Evolutionary conservation across 768 basidiomycete species (phyloP), one percentile per base, ranked within the genome.

Genomic region (Boletus sp.): DNA sequence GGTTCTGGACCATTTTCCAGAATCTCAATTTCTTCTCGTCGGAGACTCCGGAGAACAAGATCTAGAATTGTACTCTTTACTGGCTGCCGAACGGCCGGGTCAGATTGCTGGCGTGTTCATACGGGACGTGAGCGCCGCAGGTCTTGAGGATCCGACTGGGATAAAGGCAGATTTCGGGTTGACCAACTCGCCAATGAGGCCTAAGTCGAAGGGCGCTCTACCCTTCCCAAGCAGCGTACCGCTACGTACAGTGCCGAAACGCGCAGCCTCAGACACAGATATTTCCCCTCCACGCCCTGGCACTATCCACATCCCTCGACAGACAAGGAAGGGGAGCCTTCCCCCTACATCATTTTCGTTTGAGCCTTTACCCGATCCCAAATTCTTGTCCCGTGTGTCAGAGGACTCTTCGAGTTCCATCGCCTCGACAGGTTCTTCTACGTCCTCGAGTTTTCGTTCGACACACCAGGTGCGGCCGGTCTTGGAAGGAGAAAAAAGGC

Each of bases 31-130:
- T 72, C 70, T 98, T 64, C 81, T 95, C 46, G 77, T 98, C 38
- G 96, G 96, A 7, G 96, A 98, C 68, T 84, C 87, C 0, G 96
- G 95, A 33, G 96, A 98, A 66, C 95, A 97, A 61, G 96, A 98
- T 71, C 73, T 98, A 41, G 94, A 98, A 69, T 77, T 98, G 2
- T 98, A 98, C 68, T 77, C 86, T 14, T 76, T 83, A 4, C 66
- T 96, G 17, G 93, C 96, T 1, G 69, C 74, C 17, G 85, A 90
- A 52, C 76, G 84, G 11, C 83, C 87, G 0, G 59, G 74, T 5
- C 89, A 90, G 64, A 79, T 98, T 35, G 72, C 86, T 5, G 92
- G 77, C 4, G 82, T 98, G 34, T 91, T 92, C 71, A 83, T 98
- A 40, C 81, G 96, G 21, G 90, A 96, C 62, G 89, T 86, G 14